These are phyloP conservation scores for Rutidosis leptorrhynchoides DNA, from an alignment of 129 eudicot genomes.

Conservation along the genomic window DNA sequence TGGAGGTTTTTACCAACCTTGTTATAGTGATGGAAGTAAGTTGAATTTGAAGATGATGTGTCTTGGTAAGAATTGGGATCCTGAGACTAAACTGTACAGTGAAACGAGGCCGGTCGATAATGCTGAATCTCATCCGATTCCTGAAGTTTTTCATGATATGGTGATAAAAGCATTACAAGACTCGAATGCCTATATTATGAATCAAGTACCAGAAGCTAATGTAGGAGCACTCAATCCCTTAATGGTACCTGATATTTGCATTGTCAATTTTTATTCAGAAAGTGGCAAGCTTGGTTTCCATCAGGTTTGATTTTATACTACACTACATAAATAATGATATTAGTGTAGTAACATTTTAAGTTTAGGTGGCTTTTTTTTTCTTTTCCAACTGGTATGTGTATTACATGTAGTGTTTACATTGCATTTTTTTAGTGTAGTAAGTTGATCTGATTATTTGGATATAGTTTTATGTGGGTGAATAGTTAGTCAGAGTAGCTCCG, in stretches of 20 bases:
- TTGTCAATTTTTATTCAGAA: constrained; percentile 62
- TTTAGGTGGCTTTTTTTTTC: too few species aligned
- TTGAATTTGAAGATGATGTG: constrained; percentile 77
- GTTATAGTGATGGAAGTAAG: constrained; percentile 49
- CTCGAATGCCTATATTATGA: constrained; percentile 35
- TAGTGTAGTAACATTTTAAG: neutral
- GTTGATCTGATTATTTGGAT: too few species aligned
- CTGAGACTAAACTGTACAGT: constrained; percentile 41
- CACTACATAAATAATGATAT: neutral
- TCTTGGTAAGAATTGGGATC: constrained; percentile 92
- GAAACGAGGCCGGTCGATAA: constrained; percentile 48
- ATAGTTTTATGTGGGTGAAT: too few species aligned
- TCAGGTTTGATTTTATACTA: constrained; percentile 46
- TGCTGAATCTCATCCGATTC: constrained; percentile 64
- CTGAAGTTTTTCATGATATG: constrained; percentile 45
- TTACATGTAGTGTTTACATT: too few species aligned
- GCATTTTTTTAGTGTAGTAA: too few species aligned
- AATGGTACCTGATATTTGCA: constrained; percentile 67
- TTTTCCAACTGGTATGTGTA: too few species aligned
- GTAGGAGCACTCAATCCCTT: constrained; percentile 42
- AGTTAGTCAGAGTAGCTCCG: neutral
- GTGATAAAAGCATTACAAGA: constrained; percentile 54
- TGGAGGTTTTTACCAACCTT: constrained; percentile 85
- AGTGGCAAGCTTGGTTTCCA: constrained; percentile 86
- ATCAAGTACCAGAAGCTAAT: constrained; percentile 9